Percentiles rank a stretch among this genome's conserved stretches.
Evolutionary conservation across 2,329 filamentous ascomycete species (phyloP).

Genomic region (Cercospora sesami): DNA sequence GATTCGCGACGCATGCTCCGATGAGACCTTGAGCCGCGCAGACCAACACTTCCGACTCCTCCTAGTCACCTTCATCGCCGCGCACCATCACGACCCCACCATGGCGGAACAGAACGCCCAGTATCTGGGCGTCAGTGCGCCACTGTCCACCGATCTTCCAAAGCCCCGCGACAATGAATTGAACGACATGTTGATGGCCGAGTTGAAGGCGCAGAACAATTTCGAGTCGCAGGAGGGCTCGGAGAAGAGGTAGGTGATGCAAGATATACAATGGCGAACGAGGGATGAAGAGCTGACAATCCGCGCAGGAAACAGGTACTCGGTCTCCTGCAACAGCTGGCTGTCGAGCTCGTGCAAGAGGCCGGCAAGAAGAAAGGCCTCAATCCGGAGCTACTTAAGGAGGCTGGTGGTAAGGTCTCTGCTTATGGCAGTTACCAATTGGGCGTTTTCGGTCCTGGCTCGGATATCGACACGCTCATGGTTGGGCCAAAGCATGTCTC

Average conservation of each 20-base stretch:
- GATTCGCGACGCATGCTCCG: constrained; percentile 7
- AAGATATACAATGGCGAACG: background rate
- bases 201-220: constrained; percentile 85
- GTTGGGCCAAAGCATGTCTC: constrained; percentile 87
- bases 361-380: constrained; percentile 74
- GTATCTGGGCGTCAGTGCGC: constrained; percentile 38
- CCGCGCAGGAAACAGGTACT: constrained; percentile 68
- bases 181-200: constrained; percentile 76
- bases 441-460: constrained; percentile 90
- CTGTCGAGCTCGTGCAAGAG: constrained; percentile 80
- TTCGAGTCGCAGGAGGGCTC: constrained; percentile 85
- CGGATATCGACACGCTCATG: constrained; percentile 95
- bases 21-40: constrained; percentile 14
- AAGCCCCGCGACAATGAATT: constrained; percentile 73
- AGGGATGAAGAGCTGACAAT: constrained; percentile 20
- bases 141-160: constrained; percentile 76
- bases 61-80: constrained; percentile 7
- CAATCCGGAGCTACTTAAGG: constrained; percentile 74
- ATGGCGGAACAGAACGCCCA: constrained; percentile 26
- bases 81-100: background rate
- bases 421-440: constrained; percentile 95
- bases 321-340: constrained; percentile 72
- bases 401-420: constrained; percentile 88
- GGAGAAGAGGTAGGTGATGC: constrained; percentile 66
- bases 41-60: constrained; percentile 6